phyloP scores from a whole-genome alignment of 2,329 filamentous ascomycete species.

The Cadophora gregata region DNA sequence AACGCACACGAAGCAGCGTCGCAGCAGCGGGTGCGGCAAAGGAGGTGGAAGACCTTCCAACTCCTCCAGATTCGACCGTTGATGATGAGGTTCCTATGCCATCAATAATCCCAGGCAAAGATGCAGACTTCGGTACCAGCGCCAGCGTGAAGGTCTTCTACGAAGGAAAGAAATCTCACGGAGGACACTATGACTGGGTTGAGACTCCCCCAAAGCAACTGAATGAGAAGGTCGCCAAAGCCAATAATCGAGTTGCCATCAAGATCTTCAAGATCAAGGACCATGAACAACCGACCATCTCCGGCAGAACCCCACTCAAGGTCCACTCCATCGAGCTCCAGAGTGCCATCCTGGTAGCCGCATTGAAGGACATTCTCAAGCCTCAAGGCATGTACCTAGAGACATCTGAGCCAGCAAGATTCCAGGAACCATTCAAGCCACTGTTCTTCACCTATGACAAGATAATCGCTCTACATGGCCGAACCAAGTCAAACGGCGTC shows the following conservation, averaged over 20 bases:
- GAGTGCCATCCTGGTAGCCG: slow-evolving; percentile 50
- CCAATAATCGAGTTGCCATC: slow-evolving; percentile 51
- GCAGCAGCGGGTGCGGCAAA: slow-evolving; percentile 17
- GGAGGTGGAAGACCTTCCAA: slow-evolving; percentile 12
- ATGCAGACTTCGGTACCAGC: slow-evolving; percentile 29
- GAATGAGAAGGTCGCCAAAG: slow-evolving; percentile 28
- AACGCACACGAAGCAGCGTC: slow-evolving; percentile 4
- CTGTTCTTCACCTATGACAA: slow-evolving; percentile 54
- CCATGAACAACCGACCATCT: slow-evolving; percentile 48
- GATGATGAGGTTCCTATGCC: not conserved
- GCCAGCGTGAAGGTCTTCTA: slow-evolving; percentile 32
- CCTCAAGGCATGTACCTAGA: slow-evolving; percentile 51
- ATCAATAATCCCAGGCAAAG: slow-evolving; percentile 14
- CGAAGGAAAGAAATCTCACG: slow-evolving; percentile 26
- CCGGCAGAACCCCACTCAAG: slow-evolving; percentile 48
- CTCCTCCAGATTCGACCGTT: slow-evolving; percentile 3
- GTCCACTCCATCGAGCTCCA: slow-evolving; percentile 51
- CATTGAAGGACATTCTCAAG: slow-evolving; percentile 51
- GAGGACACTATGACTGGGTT: slow-evolving; percentile 29
- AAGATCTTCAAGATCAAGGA: slow-evolving; percentile 56
- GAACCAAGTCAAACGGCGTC: slow-evolving; percentile 36
- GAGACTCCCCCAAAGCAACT: slow-evolving; percentile 33
- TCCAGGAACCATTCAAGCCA: slow-evolving; percentile 49
- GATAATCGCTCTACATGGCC: slow-evolving; percentile 45
- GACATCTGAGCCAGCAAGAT: slow-evolving; percentile 46